phyloP scores from a whole-genome alignment of 2,329 filamentous ascomycete species.

The Aspergillus neoniger region DNA sequence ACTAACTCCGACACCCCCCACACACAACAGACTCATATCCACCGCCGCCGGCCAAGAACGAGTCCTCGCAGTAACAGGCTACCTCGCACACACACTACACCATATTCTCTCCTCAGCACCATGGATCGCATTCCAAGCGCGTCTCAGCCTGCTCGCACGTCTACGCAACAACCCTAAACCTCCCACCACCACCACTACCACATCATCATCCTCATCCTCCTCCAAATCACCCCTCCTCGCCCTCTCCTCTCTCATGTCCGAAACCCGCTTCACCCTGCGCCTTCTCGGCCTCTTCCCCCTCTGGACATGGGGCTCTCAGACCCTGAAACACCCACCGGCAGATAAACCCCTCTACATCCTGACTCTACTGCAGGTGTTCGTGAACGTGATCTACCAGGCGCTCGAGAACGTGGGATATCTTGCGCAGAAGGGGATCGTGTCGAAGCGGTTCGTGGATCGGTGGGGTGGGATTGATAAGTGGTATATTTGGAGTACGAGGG shows the following conservation, averaged over 20 bases:
- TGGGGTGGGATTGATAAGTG: constrained; percentile 60
- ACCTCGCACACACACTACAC: constrained; percentile 63
- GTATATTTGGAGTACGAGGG: constrained; percentile 72
- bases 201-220: too few relatives aligned
- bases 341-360: constrained; percentile 55
- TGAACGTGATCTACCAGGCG: constrained; percentile 71
- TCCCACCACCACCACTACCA: too few relatives aligned
- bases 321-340: constrained; percentile 44
- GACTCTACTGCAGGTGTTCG: constrained; percentile 67
- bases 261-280: constrained; percentile 53
- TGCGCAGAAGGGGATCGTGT: constrained; percentile 69
- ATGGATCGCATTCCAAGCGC: constrained; percentile 43
- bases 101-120: constrained; percentile 61
- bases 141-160: constrained; percentile 44
- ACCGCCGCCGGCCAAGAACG: constrained; percentile 70
- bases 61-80: constrained; percentile 68
- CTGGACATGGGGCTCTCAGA: constrained; percentile 75
- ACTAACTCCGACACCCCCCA: constrained; percentile 9
- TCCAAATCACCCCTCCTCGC: constrained; percentile 51
- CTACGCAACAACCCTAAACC: constrained; percentile 24
- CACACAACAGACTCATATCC: constrained; percentile 58
- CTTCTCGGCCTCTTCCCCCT: constrained; percentile 71
- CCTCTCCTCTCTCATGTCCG: constrained; percentile 50
- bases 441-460: constrained; percentile 39
- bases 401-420: constrained; percentile 85